phyloP scores from a whole-genome alignment of 345 rosid species.

The Gossypium bickii region DNA sequence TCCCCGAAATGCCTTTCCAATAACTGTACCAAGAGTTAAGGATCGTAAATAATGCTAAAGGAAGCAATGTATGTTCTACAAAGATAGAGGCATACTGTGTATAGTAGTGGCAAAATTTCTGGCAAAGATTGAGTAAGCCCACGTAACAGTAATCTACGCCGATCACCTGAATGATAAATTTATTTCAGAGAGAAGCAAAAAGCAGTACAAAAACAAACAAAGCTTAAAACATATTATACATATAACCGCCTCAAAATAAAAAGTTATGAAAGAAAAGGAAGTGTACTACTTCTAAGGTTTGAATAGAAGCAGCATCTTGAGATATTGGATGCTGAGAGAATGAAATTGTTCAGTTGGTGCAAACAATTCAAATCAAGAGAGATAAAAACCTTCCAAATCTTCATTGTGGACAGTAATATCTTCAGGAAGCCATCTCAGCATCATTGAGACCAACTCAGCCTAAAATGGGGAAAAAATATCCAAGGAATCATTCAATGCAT shows the following conservation, averaged over 20 bases:
- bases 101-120: slow-evolving; percentile 79
- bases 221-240: not conserved
- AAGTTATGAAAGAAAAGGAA: not conserved
- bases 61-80: slow-evolving; percentile 1
- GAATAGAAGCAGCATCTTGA: slow-evolving; percentile 9
- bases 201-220: slow-evolving; percentile 1
- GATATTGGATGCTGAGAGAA: not conserved
- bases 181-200: slow-evolving; percentile 19
- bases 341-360: not conserved
- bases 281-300: not conserved
- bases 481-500: slow-evolving; percentile 12
- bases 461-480: slow-evolving; percentile 20
- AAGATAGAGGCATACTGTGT: slow-evolving; percentile 45
- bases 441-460: slow-evolving; percentile 92
- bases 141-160: slow-evolving; percentile 74
- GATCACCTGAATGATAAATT: slow-evolving; percentile 58
- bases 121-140: slow-evolving; percentile 85
- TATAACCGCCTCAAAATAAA: not conserved
- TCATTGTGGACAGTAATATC: slow-evolving; percentile 98
- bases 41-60: slow-evolving; percentile 24
- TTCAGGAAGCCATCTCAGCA: slow-evolving; percentile 98
- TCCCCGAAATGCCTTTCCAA: slow-evolving; percentile 85
- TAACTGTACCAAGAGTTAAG: slow-evolving; percentile 41
- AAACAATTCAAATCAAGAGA: slow-evolving; percentile 14
- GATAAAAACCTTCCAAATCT: slow-evolving; percentile 81